Evolutionary conservation across 2,329 filamentous ascomycete species (phyloP), one percentile per base, ranked within the genome.

Genomic region (Diaporthe destruens): DNA sequence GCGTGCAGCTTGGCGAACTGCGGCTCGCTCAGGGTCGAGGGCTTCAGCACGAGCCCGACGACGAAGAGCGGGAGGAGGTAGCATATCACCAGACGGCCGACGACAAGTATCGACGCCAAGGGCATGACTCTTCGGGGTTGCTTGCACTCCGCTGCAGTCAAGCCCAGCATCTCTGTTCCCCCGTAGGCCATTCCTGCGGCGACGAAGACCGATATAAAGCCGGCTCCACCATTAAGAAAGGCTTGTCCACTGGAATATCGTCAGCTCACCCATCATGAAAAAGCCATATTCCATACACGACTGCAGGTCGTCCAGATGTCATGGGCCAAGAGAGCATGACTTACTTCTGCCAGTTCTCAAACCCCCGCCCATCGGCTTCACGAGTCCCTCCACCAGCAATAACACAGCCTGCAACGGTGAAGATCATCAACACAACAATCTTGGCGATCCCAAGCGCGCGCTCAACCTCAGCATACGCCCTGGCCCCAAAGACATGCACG

Each of bases 391-490:
- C 86, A 44, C 79, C 80, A 72, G 87, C 84, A 75, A 89, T 84
- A 68, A 89, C 82, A 66, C 89, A 85, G 20, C 86, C 87, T 6
- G 89, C 81, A 70, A 91, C 81, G 74, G 91, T 88, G 79, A 91
- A 91, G 23, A 87, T 86, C 32, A 86, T 79, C 75, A 87, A 82
- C 42, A 88, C 87, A 39, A 82, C 73, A 72, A 88, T 82, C 77
- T 89, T 89, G 73, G 88, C 83, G 12, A 85, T 79, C 39, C 84
- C 84, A n/a, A 89, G 84, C 20, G 84, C 75, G 71, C 88, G 88
- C 76, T 90, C 88, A 47, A 87, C 83, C 78, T 84, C 85, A 74
- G 78, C 85, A 74, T 83, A 86, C 74, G 82, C 83, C 54, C 77
- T 79, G 9, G 87, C 84, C 1, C 87, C 87, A 57, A 85, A 72